A percentile compares a stretch with the other conserved stretches of the same genome.
Evolutionary conservation across 768 basidiomycete genomes (phyloP).

Genomic region (Lactifluus volemus): DNA sequence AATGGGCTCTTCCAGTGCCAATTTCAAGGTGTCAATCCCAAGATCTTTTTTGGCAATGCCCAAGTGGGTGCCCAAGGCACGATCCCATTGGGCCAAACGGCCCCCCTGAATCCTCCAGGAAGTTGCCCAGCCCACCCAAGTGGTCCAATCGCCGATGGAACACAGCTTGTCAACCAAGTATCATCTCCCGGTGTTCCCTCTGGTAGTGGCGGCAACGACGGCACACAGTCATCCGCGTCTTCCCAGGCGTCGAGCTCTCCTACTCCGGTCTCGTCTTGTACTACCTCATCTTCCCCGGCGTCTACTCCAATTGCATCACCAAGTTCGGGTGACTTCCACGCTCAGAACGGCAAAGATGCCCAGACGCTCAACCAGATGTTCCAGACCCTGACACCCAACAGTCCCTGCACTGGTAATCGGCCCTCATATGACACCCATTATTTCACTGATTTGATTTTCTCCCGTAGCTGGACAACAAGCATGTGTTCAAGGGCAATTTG

Average conservation of each 20-base stretch:
- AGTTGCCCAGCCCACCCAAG: constrained; percentile 41
- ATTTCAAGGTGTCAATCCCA: constrained; percentile 38
- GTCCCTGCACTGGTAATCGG: constrained; percentile 27
- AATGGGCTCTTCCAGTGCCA: constrained; percentile 53
- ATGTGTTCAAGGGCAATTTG: constrained; percentile 31
- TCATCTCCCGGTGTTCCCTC: constrained; percentile 28
- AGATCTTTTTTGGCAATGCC: constrained; percentile 37
- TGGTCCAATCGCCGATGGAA: constrained; percentile 43
- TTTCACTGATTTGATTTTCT: neutral
- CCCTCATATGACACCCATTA: neutral
- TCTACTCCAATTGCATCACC: neutral
- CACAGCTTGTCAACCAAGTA: constrained; percentile 32
- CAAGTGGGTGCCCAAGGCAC: constrained; percentile 39
- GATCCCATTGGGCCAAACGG: constrained; percentile 40
- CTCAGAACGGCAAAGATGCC: constrained; percentile 30
- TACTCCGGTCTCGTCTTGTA: neutral
- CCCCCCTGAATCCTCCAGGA: constrained; percentile 36
- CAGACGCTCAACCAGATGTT: constrained; percentile 32
- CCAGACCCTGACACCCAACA: constrained; percentile 22
- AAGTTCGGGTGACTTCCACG: constrained; percentile 12
- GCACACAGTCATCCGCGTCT: constrained; percentile 7
- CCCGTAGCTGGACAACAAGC: constrained; percentile 27
- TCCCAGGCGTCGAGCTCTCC: neutral
- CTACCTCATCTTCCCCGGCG: neutral
- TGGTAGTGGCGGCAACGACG: neutral